Percentiles rank a stretch among this genome's conserved stretches.
Evolutionary conservation across 208 protist species (phyloP).

Genomic region (Novymonas esmeraldas): DNA sequence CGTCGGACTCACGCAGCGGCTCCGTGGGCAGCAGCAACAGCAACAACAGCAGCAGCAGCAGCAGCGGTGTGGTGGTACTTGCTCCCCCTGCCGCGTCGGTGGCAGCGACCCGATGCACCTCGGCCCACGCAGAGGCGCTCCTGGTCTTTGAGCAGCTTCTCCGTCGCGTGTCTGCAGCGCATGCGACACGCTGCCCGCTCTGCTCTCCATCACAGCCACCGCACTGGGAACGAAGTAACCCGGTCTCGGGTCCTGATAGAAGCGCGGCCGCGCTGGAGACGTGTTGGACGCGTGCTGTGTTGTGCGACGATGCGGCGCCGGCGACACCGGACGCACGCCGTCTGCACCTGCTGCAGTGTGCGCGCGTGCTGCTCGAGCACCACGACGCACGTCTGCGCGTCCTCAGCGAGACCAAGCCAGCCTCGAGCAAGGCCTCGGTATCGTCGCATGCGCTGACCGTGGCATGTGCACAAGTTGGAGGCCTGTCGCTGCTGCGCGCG

Average conservation of each 20-base stretch:
- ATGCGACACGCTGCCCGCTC: slow-evolving; percentile 13
- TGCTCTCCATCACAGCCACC: slow-evolving; percentile 15
- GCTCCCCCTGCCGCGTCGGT: too few relatives aligned
- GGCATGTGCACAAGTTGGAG: slow-evolving; percentile 17
- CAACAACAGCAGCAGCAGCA: too few relatives aligned
- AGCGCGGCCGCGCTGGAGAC: too few relatives aligned
- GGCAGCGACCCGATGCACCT: not conserved
- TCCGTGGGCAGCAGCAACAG: too few relatives aligned
- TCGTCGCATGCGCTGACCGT: slow-evolving; percentile 8
- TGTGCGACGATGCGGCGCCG: too few relatives aligned
- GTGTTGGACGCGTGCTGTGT: too few relatives aligned
- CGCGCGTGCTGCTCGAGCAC: slow-evolving; percentile 1
- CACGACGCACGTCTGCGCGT: slow-evolving; percentile 10
- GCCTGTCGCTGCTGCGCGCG: slow-evolving; percentile 16
- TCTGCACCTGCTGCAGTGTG: slow-evolving; percentile 1
- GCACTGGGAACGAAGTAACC: slow-evolving; percentile 14
- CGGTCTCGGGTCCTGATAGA: too few relatives aligned
- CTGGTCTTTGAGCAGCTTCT: slow-evolving; percentile 2
- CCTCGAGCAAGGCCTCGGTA: not conserved
- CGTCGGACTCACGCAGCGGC: too few relatives aligned
- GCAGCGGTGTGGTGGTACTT: too few relatives aligned
- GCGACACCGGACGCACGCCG: not conserved
- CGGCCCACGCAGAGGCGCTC: slow-evolving; percentile 4
- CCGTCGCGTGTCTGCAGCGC: not conserved
- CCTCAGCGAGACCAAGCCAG: slow-evolving; percentile 16